Evolutionary conservation across 2,329 filamentous ascomycete genomes (phyloP), one percentile per base, ranked within the genome.

Genomic region (Cladosporium austrohemisphaericum): DNA sequence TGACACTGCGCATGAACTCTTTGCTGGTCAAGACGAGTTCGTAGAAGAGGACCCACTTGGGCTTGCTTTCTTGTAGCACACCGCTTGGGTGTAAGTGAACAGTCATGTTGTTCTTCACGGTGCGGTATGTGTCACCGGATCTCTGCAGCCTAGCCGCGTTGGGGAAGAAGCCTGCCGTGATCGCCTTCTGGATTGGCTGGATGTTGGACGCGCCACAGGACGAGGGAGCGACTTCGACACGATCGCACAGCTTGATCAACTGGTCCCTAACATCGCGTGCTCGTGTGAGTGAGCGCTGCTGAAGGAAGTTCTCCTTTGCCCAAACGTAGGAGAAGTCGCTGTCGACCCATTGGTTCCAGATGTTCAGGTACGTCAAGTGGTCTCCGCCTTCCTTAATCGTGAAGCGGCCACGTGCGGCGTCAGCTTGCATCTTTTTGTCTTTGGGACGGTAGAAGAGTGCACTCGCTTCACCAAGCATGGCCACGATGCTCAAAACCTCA

Each of bases 331-430:
- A 88, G 70, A 89, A 98, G 68, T 95, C 92, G 41, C 82, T 85
- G 64, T 97, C 92, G 1, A 91, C 88, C 86, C 90, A 98, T 66
- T 95, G 88, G 60, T 93, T 92, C 83, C 85, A 98, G 59, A 98
- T 85, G 62, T 95, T 95, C 40, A 97, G 80, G 1, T 95, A 79
- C 0, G 88, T 90, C 4, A 93, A 66, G 60, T 95, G 88, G 65
- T 98, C 93, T 33, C 93, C 93, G 28, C 91, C 91, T 53, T 94
- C 90, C 60, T 89, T 88, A 65, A 92, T 76, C 0, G 89, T 95
- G 70, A 97, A 97, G 1, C 92, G 82, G 28, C 86, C 85, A 11
- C 90, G 83, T 0, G 93, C 93, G 54, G 86, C 88, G 67, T 98
- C 92, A 10, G 93, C 93, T 62, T 96, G 88, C 22, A 96, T 85